phyloP scores from a whole-genome alignment of 208 protist species.

The Crithidia fasciculata region DNA sequence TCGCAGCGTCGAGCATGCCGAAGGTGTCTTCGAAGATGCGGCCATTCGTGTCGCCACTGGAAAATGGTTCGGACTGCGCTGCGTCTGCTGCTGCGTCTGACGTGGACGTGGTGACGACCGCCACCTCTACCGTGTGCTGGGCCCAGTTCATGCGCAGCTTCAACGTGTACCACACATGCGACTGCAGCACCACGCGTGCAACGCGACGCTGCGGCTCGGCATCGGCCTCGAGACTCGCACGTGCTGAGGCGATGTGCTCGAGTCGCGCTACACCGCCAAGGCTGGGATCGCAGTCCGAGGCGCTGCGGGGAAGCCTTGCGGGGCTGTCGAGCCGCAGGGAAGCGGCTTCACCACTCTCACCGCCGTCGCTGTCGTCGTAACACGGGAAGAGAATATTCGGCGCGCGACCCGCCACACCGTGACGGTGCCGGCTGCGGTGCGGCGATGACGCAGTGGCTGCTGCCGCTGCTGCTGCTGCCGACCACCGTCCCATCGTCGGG shows the following conservation, averaged over 20 bases:
- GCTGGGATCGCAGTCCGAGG: not conserved
- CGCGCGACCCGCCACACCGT: conserved; percentile 6
- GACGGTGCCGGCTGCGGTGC: not conserved
- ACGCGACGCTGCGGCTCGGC: not conserved
- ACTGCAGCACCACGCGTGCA: not conserved
- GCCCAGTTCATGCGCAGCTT: conserved; percentile 15
- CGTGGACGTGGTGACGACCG: conserved; percentile 8
- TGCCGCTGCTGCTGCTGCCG: not conserved
- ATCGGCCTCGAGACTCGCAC: not conserved
- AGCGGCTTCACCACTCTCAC: not conserved
- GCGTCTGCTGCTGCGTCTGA: too few species aligned
- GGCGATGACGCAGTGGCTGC: not conserved
- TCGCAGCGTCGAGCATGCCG: conserved; percentile 31
- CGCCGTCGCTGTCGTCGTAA: conserved; percentile 12
- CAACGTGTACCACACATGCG: conserved; percentile 24
- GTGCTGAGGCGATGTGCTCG: not conserved
- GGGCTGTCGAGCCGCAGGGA: not conserved
- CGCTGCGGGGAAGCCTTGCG: too few species aligned
- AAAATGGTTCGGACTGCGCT: too few species aligned
- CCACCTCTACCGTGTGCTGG: conserved; percentile 20
- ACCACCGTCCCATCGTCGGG: not conserved
- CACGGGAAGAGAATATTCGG: conserved; percentile 24
- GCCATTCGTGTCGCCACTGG: not conserved
- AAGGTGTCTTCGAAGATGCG: conserved; percentile 2
- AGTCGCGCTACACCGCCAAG: not conserved